Percentiles rank a stretch among this genome's conserved stretches.
These are phyloP conservation scores for Capronia epimyces DNA, from an alignment of 2,329 filamentous ascomycete species.

Conservation along the genomic window DNA sequence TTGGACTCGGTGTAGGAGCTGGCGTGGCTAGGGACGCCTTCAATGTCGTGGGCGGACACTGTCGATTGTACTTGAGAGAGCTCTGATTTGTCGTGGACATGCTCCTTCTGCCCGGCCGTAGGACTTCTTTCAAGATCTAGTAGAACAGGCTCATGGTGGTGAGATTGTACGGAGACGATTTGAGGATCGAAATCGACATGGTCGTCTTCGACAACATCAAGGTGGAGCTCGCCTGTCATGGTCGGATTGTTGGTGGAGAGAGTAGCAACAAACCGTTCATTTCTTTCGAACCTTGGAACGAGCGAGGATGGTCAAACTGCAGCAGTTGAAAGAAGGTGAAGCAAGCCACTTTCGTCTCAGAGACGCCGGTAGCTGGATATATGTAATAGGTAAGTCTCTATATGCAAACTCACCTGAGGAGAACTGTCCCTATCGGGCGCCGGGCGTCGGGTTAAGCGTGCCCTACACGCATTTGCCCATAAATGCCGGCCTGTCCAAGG, in stretches of 20 bases:
- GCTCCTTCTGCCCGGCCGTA: conserved; percentile 6
- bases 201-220: conserved; percentile 15
- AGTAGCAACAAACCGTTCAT: not conserved
- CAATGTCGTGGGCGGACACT: conserved; percentile 31
- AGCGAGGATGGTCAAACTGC: too few species aligned
- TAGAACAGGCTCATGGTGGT: not conserved
- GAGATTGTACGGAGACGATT: conserved; percentile 8
- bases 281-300: not conserved
- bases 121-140: conserved; percentile 15
- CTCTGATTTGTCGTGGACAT: conserved; percentile 10
- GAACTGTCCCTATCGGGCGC: too few species aligned
- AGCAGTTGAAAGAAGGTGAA: not conserved
- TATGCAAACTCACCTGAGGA: not conserved
- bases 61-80: conserved; percentile 34
- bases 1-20: conserved; percentile 34
- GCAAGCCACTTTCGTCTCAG: not conserved
- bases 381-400: not conserved
- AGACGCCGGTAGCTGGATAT: too few species aligned
- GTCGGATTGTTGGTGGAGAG: not conserved
- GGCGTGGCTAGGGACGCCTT: conserved; percentile 19
- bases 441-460: not conserved
- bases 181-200: not conserved
- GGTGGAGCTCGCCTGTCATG: conserved; percentile 26
- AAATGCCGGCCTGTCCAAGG: not conserved
- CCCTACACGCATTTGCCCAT: not conserved